Evolutionary conservation across 2,329 filamentous ascomycete genomes (phyloP), one percentile per base, ranked within the genome.

Genomic region (Colletotrichum somersetense): DNA sequence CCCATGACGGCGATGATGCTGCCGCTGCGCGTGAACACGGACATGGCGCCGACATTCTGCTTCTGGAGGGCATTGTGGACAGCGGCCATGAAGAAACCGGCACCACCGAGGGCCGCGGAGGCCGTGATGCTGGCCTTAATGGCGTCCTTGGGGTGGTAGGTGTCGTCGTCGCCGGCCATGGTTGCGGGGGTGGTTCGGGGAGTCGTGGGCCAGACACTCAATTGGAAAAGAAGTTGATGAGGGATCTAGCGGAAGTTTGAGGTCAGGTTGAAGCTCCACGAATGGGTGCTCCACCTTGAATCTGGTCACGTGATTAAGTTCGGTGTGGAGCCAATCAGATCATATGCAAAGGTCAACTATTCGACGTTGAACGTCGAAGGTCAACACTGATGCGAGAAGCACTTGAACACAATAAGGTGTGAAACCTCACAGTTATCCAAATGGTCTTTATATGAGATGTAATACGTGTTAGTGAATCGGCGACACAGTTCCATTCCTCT

Each of bases 1-100:
- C 73, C 59, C 55, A 74, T 72, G 57, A 72, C 44, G 50, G 64
- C 92, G 79, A 96, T 92, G 62, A 92, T 92, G 79, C 91, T 86
- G 75, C 95, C 95, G 69, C 91, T 92, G 78, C 91, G 90, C 58
- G 93, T 93, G 80, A 98, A 91, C 78, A 97, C 88, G 76, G 93
- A 93, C 85, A 92, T 89, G 74, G 91, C 88, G 77, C 95, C 94
- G 75, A 96, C 86, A 82, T 97, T 97, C 80, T 90, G 88, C 85
- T 91, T 95, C 67, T 91, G 88, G 77, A 98, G 88, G 71, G 95
- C 94, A 86, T 97, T 98, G 85, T 95, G 93, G 75, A 97, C 88
- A 67, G 93, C 91, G 62, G 94, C 92, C 73, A 92, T 81, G 82
- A 94, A 88, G 79, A 93, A 84, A 77, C 95, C 95, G 72, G 89